Evolutionary conservation across 257 asterid genomes (phyloP).

Genomic region (Hygrophila difformis): DNA sequence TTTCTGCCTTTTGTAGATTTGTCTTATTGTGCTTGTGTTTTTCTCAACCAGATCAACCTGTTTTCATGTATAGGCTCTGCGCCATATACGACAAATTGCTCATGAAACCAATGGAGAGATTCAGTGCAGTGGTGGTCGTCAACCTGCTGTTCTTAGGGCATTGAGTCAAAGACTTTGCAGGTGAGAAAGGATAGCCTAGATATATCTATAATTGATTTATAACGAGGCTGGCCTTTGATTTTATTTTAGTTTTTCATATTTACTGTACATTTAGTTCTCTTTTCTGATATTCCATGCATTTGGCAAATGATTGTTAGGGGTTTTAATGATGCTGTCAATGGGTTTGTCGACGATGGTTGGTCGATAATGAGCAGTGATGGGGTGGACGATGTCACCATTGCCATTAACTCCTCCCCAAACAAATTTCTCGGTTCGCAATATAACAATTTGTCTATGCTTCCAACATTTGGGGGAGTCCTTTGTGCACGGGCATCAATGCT

Average conservation of each 20-base stretch:
- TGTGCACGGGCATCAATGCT: slow-evolving; percentile 98
- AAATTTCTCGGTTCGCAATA: slow-evolving; percentile 69
- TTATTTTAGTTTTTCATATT: no score
- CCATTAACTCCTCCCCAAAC: slow-evolving; percentile 73
- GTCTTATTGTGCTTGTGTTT: neutral
- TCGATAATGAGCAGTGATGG: slow-evolving; percentile 80
- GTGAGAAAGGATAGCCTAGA: slow-evolving; percentile 24
- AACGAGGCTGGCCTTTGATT: no score
- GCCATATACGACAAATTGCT: slow-evolving; percentile 79
- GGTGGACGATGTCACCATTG: slow-evolving; percentile 74
- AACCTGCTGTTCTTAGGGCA: slow-evolving; percentile 83
- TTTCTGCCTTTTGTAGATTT: neutral
- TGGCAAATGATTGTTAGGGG: slow-evolving; percentile 41
- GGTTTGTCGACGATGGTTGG: slow-evolving; percentile 96
- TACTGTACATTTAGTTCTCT: no score
- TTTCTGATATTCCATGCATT: slow-evolving; percentile 1
- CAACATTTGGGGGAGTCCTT: slow-evolving; percentile 78
- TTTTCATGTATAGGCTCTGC: slow-evolving; percentile 46
- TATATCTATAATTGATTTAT: no score
- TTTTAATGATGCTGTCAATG: slow-evolving; percentile 90
- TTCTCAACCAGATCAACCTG: neutral
- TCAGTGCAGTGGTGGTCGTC: slow-evolving; percentile 74
- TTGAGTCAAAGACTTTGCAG: slow-evolving; percentile 83
- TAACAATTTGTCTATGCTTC: slow-evolving; percentile 56
- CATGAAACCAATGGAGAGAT: slow-evolving; percentile 91